phyloP scores from a whole-genome alignment of 768 basidiomycete genomes.

The Collybia mongolica region DNA sequence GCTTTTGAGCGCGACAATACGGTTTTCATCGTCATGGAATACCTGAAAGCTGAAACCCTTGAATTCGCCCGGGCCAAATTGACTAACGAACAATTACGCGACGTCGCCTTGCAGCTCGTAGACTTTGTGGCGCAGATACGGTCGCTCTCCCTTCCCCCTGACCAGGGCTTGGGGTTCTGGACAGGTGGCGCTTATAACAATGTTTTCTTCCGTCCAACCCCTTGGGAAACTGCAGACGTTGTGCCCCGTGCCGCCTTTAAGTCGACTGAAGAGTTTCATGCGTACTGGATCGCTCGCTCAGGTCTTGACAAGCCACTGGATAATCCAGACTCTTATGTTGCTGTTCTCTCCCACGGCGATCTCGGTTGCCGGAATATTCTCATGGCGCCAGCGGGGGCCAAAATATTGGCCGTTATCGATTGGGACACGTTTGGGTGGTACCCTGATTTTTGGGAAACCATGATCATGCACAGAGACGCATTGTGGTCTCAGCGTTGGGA shows the following conservation, averaged over 20 bases:
- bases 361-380: background rate
- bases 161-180: too few species aligned
- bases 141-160: too few species aligned
- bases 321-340: background rate
- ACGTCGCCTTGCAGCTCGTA: background rate
- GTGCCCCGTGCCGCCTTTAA: too few species aligned
- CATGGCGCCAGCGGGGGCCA: background rate
- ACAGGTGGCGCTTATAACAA: too few species aligned
- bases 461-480: conserved; percentile 3
- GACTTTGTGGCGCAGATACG: background rate
- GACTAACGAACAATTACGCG: background rate
- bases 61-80: background rate
- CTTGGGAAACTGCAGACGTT: too few species aligned
- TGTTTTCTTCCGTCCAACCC: too few species aligned
- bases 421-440: conserved; percentile 15
- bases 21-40: background rate
- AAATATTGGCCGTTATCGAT: conserved; percentile 8
- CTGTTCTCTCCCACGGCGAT: background rate
- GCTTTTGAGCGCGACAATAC: background rate
- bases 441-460: conserved; percentile 12
- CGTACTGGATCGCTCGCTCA: background rate
- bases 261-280: background rate
- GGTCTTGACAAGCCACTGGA: background rate
- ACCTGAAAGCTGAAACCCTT: background rate
- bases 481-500: background rate